phyloP scores from a whole-genome alignment of 768 basidiomycete species.

The Lepiota venenata region DNA sequence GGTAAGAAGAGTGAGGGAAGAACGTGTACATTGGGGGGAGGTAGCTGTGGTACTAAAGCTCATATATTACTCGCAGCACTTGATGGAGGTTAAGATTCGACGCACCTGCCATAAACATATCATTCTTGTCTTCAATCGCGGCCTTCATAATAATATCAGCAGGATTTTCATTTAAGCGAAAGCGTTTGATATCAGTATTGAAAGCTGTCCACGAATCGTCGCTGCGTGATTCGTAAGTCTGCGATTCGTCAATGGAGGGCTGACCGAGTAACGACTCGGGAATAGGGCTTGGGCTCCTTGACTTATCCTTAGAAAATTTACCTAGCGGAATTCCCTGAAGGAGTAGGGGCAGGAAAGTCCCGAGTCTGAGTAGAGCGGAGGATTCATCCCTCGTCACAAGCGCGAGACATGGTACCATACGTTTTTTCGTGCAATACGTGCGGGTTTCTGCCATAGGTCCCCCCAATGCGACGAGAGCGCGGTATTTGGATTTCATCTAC shows the following conservation, averaged over 20 bases:
- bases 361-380: conserved; percentile 25
- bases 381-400: not conserved
- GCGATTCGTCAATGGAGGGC: conserved; percentile 1
- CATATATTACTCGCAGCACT: not conserved
- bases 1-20: conserved; percentile 31
- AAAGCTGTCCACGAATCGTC: conserved; percentile 16
- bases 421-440: conserved; percentile 27
- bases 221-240: not conserved
- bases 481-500: conserved; percentile 55
- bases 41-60: conserved; percentile 50
- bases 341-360: conserved; percentile 33
- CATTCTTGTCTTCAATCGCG: conserved; percentile 46
- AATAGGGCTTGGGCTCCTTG: not conserved
- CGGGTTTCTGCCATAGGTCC: conserved; percentile 21
- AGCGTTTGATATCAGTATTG: conserved; percentile 26
- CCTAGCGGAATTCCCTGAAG: conserved; percentile 13
- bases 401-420: conserved; percentile 12
- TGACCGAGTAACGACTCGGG: conserved; percentile 13
- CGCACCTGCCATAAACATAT: conserved; percentile 56
- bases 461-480: conserved; percentile 45
- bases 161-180: conserved; percentile 24
- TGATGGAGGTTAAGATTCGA: not conserved
- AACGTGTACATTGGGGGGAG: conserved; percentile 47
- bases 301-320: not conserved
- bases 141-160: conserved; percentile 49